Evolutionary conservation across 108 stramenopile genomes (phyloP).

Genomic region (Cyclotella baltica): DNA sequence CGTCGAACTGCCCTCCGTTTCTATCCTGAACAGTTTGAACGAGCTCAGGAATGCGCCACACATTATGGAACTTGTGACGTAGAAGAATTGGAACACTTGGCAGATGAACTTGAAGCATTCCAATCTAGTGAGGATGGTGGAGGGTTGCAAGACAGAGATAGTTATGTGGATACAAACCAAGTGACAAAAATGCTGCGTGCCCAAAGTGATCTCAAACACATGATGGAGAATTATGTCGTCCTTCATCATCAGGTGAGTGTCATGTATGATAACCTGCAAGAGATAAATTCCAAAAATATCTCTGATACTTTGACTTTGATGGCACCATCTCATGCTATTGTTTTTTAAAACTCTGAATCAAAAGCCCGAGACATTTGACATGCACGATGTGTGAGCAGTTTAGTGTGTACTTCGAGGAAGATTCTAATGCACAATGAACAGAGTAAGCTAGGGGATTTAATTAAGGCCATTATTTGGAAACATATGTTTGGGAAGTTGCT

Average conservation of each 20-base stretch:
- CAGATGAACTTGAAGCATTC: slow-evolving; percentile 21
- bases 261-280: background rate
- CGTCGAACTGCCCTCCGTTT: slow-evolving; percentile 1
- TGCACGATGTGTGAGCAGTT: slow-evolving; percentile 29
- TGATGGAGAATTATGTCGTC: slow-evolving; percentile 30
- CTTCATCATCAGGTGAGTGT: slow-evolving; percentile 1
- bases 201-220: slow-evolving; percentile 25
- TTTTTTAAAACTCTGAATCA: background rate
- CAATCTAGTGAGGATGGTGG: slow-evolving; percentile 13
- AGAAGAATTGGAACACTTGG: slow-evolving; percentile 23
- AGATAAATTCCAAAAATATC: background rate
- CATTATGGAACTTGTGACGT: slow-evolving; percentile 21
- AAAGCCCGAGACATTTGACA: slow-evolving; percentile 23
- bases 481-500: too few relatives aligned
- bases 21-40: slow-evolving; percentile 31
- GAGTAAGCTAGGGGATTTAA: too few relatives aligned
- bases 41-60: slow-evolving; percentile 26
- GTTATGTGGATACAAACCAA: slow-evolving; percentile 18
- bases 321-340: background rate
- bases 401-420: too few relatives aligned
- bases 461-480: too few relatives aligned
- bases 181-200: slow-evolving; percentile 26
- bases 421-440: too few relatives aligned
- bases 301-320: background rate
- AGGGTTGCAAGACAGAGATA: slow-evolving; percentile 27